Conservation (phyloP, 2,329 filamentous ascomycete genomes). For the Plectosphaerella sp. region DNA sequence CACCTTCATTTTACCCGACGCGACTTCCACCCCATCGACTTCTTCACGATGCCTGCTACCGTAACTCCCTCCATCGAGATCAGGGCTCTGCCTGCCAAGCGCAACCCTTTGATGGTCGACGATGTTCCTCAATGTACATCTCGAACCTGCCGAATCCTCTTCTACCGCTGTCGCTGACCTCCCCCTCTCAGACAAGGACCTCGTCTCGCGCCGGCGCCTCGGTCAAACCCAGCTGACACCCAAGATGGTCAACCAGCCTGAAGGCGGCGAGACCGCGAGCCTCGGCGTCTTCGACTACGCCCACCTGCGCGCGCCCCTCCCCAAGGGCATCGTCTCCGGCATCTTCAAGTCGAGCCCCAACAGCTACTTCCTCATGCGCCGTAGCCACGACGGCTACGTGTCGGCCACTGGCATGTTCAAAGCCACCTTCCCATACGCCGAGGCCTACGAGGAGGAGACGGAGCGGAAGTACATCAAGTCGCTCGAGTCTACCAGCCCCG, state of each 20-base stretch:
- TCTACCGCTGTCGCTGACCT: background rate
- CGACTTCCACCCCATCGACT: background rate
- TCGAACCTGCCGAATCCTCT: constrained; percentile 5
- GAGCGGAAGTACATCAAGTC: constrained; percentile 84
- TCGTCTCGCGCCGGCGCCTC: constrained; percentile 79
- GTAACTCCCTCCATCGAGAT: constrained; percentile 33
- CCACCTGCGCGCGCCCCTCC: constrained; percentile 86
- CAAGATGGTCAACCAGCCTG: constrained; percentile 72
- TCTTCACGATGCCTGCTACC: constrained; percentile 14
- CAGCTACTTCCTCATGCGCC: constrained; percentile 95
- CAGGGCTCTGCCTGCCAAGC: constrained; percentile 49
- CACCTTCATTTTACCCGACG: too few species aligned
- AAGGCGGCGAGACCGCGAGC: constrained; percentile 66
- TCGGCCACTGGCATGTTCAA: constrained; percentile 92
- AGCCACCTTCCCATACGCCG: constrained; percentile 77
- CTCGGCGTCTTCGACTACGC: constrained; percentile 92
- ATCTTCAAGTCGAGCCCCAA: constrained; percentile 88
- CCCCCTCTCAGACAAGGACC: constrained; percentile 54
- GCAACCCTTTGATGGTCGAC: constrained; percentile 64
- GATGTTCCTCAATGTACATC: constrained; percentile 58
- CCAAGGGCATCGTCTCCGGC: constrained; percentile 85
- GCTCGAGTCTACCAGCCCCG: constrained; percentile 72
- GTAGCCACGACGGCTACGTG: constrained; percentile 78
- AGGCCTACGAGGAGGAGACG: constrained; percentile 64
- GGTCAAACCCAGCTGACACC: constrained; percentile 88